A percentile compares a stretch with the other conserved stretches of the same genome.
Evolutionary conservation across 805 yeast species (phyloP).

Genomic region (Metschnikowia lunata): DNA sequence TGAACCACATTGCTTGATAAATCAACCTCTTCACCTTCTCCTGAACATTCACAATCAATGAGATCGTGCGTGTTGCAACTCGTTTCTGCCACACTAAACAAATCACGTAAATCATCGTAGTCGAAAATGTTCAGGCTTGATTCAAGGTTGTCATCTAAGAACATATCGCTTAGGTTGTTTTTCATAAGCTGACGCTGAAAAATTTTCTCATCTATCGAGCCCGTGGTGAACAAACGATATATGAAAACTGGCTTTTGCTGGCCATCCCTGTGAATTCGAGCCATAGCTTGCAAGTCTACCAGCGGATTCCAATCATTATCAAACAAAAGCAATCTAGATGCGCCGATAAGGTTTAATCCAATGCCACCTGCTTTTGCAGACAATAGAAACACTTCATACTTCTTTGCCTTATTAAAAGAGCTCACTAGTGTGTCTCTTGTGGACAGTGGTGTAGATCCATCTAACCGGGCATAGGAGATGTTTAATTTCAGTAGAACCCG

Average conservation of each 20-base stretch:
- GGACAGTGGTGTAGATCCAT: conserved; percentile 75
- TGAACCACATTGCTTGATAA: neutral
- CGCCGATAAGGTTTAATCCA: conserved; percentile 88
- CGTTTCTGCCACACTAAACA: conserved; percentile 58
- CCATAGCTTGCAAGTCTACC: conserved; percentile 90
- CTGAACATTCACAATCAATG: conserved; percentile 59
- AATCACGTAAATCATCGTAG: conserved; percentile 61
- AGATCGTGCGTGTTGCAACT: conserved; percentile 74
- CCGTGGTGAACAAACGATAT: conserved; percentile 80
- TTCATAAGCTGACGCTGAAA: conserved; percentile 89
- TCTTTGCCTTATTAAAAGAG: conserved; percentile 53
- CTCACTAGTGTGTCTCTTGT: conserved; percentile 63
- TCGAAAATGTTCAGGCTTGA: conserved; percentile 67
- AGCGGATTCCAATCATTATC: conserved; percentile 99
- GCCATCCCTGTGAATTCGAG: conserved; percentile 92
- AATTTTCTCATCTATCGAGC: conserved; percentile 91
- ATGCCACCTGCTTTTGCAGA: conserved; percentile 94
- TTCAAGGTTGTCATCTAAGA: conserved; percentile 40
- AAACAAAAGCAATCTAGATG: conserved; percentile 74
- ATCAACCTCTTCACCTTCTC: conserved; percentile 39
- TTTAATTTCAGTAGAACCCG: conserved; percentile 45
- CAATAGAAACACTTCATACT: conserved; percentile 56
- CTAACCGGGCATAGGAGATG: conserved; percentile 59
- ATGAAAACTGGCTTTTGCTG: conserved; percentile 74
- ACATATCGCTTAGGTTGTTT: conserved; percentile 68